These are phyloP conservation scores for Murraya koenigii DNA, from an alignment of 345 rosid species.

Conservation along the genomic window DNA sequence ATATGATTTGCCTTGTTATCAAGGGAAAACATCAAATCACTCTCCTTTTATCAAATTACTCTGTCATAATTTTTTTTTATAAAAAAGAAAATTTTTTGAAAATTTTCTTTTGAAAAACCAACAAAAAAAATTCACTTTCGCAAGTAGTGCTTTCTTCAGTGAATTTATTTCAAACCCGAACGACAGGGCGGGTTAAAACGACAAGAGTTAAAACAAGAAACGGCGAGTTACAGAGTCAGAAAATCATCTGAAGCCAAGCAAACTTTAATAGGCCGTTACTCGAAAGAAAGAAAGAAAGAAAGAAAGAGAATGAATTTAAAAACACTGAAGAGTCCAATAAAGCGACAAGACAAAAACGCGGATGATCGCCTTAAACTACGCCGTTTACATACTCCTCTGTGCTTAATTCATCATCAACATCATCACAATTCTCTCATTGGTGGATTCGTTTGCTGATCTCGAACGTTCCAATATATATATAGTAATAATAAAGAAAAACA, in stretches of 20 bases:
- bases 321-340: conserved; percentile 10
- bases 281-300: background rate
- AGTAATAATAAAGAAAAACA: background rate
- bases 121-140: background rate
- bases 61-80: background rate
- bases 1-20: background rate
- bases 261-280: conserved; percentile 17
- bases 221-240: background rate
- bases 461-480: background rate
- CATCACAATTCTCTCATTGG: background rate
- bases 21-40: background rate
- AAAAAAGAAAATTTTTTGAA: background rate
- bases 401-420: background rate
- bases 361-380: conserved; percentile 14
- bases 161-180: background rate
- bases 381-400: conserved; percentile 11
- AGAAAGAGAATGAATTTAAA: conserved; percentile 7
- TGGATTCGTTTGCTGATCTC: conserved; percentile 15
- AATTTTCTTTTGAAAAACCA: background rate
- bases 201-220: background rate
- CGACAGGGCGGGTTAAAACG: background rate
- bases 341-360: conserved; percentile 14
- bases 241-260: background rate
- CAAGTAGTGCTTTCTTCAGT: background rate
- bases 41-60: background rate